These are phyloP conservation scores for Ophiosphaerella herpotricha DNA, from an alignment of 2,329 filamentous ascomycete genomes.

Conservation along the genomic window DNA sequence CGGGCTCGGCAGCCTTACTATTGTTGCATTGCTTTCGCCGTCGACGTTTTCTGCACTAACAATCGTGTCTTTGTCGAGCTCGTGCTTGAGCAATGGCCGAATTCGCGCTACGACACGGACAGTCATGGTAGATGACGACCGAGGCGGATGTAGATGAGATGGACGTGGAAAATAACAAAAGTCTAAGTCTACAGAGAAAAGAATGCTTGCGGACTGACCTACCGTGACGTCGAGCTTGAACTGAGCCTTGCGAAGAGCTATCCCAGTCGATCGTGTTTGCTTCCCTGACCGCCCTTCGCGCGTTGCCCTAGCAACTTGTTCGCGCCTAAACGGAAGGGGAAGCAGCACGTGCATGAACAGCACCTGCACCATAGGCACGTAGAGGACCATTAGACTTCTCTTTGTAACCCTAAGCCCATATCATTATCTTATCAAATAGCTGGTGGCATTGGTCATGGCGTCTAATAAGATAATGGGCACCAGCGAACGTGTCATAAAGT, in stretches of 20 bases:
- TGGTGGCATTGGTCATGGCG: no score
- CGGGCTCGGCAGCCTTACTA: conserved; percentile 89
- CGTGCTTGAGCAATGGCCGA: conserved; percentile 82
- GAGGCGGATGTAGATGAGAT: conserved; percentile 10
- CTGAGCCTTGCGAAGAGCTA: conserved; percentile 24
- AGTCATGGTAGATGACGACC: conserved; percentile 49
- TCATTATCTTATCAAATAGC: no score
- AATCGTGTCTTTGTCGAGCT: conserved; percentile 86
- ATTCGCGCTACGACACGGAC: conserved; percentile 91
- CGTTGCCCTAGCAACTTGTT: conserved; percentile 27
- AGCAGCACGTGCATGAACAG: conserved; percentile 18
- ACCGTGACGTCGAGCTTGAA: conserved; percentile 38
- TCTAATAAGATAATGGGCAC: no score
- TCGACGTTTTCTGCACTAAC: conserved; percentile 63
- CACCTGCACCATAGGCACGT: neutral
- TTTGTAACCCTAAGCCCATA: no score
- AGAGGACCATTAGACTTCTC: no score
- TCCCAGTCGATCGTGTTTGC: conserved; percentile 29
- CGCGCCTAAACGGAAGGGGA: conserved; percentile 15
- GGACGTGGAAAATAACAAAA: conserved; percentile 22
- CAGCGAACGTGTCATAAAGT: no score
- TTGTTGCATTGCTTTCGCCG: conserved; percentile 53
- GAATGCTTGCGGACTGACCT: conserved; percentile 29
- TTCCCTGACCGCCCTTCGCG: conserved; percentile 20
- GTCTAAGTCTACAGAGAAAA: conserved; percentile 34